Conservation (phyloP, 305 asterid species). For the Plantago lanceolata region DNA sequence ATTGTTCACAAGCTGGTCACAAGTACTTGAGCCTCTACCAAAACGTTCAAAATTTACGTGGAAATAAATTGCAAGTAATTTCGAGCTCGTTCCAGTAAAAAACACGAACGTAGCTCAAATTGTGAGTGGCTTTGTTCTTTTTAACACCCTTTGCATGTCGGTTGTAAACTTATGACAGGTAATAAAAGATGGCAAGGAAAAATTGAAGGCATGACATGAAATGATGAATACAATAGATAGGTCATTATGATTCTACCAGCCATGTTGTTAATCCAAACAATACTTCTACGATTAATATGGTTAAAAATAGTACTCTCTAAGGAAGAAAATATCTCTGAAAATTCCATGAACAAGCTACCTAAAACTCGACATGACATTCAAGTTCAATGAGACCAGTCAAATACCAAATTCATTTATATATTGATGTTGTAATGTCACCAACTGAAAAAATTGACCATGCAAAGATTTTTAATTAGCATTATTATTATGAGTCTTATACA, state of each 20-base stretch:
- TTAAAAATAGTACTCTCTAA: neutral
- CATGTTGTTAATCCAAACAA: neutral
- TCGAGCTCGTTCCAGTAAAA: too few relatives aligned
- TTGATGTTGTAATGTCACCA: constrained; percentile 9
- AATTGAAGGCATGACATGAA: too few relatives aligned
- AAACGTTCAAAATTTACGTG: too few relatives aligned
- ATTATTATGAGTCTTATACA: neutral
- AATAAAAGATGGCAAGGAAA: too few relatives aligned
- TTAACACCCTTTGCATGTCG: too few relatives aligned
- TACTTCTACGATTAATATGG: neutral
- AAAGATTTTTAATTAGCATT: neutral
- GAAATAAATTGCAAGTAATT: too few relatives aligned
- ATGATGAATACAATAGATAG: too few relatives aligned
- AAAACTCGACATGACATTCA: constrained; percentile 3
- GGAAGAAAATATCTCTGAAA: neutral
- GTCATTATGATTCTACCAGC: constrained; percentile 6
- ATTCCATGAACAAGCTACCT: neutral
- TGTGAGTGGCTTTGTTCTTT: neutral
- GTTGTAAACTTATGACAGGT: too few relatives aligned
- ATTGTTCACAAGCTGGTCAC: too few relatives aligned
- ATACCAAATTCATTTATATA: neutral
- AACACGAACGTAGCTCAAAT: too few relatives aligned
- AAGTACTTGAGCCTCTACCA: too few relatives aligned
- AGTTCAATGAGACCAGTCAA: constrained; percentile 3
- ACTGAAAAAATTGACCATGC: constrained; percentile 12